Conservation (phyloP, 805 yeast species). For the Nakazawaea siamensis region DNA sequence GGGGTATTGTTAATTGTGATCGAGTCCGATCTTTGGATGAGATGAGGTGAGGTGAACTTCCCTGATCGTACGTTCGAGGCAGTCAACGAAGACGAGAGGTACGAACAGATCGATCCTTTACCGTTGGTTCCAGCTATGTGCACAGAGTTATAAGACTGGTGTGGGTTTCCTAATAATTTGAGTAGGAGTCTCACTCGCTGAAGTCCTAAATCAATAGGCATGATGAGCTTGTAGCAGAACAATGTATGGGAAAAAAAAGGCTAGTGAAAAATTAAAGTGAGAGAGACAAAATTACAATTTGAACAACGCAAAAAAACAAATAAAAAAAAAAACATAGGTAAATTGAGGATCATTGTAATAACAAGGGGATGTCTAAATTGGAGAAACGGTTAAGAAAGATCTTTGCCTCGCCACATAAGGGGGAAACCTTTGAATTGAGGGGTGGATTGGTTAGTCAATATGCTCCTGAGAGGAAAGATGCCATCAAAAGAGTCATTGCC, state of each 20-base stretch:
- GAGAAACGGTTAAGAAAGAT: constrained; percentile 35
- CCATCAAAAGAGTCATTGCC: constrained; percentile 92
- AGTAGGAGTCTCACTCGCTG: constrained; percentile 39
- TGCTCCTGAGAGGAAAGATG: constrained; percentile 91
- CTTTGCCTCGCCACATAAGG: constrained; percentile 34
- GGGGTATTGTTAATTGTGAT: constrained; percentile 58
- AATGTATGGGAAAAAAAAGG: no score
- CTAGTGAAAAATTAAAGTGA: neutral
- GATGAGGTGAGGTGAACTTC: constrained; percentile 84
- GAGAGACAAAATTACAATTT: no score
- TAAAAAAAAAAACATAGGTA: neutral
- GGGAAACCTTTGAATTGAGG: constrained; percentile 86
- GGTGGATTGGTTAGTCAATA: constrained; percentile 90
- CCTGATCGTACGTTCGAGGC: constrained; percentile 49
- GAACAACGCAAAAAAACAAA: neutral
- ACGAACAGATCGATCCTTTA: constrained; percentile 88
- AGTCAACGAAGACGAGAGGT: constrained; percentile 57
- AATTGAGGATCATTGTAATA: no score
- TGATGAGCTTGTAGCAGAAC: no score
- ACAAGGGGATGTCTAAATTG: constrained; percentile 17
- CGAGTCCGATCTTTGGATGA: constrained; percentile 66
- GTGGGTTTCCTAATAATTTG: constrained; percentile 59
- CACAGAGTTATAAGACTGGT: constrained; percentile 51
- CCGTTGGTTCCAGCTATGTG: constrained; percentile 98
- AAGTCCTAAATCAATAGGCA: constrained; percentile 56